Conservation (phyloP, 495 filamentous ascomycete genomes). For the Letharia lupina region DNA sequence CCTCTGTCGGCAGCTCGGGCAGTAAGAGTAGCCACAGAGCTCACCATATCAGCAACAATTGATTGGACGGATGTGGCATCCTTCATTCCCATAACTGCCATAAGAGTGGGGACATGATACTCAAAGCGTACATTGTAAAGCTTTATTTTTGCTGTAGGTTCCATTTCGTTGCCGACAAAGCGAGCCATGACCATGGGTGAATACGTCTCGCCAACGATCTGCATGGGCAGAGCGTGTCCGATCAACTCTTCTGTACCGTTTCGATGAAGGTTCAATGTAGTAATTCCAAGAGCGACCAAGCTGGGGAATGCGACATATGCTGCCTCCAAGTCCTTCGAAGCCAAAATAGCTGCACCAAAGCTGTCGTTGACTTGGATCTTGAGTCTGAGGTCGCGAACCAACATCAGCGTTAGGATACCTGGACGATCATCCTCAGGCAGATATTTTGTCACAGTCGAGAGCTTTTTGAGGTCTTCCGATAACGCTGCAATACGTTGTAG, state of each 20-base stretch:
- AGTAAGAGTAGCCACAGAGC: slow-evolving; percentile 69
- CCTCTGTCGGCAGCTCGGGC: slow-evolving; percentile 38
- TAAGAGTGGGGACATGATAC: slow-evolving; percentile 73
- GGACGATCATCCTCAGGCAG: slow-evolving; percentile 93
- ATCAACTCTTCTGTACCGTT: slow-evolving; percentile 64
- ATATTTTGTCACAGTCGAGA: slow-evolving; percentile 87
- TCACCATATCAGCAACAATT: slow-evolving; percentile 63
- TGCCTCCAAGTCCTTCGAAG: slow-evolving; percentile 53
- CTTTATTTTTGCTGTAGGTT: slow-evolving; percentile 81
- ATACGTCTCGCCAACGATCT: slow-evolving; percentile 11
- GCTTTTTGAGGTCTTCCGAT: slow-evolving; percentile 64
- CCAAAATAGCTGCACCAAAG: slow-evolving; percentile 55
- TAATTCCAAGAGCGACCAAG: slow-evolving; percentile 66
- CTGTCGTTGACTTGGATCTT: slow-evolving; percentile 50
- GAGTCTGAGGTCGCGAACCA: slow-evolving; percentile 53
- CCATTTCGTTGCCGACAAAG: slow-evolving; percentile 87
- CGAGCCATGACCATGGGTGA: slow-evolving; percentile 60
- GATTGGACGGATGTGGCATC: slow-evolving; percentile 65
- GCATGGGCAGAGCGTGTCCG: slow-evolving; percentile 37
- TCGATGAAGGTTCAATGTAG: slow-evolving; percentile 48
- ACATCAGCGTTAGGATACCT: slow-evolving; percentile 66
- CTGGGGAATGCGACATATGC: slow-evolving; percentile 81
- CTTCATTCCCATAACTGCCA: slow-evolving; percentile 63
- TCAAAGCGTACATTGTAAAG: slow-evolving; percentile 72
- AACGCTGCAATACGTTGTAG: slow-evolving; percentile 58